phyloP scores from a whole-genome alignment of 2,329 filamentous ascomycete genomes.

The Cryphonectria parasitica region DNA sequence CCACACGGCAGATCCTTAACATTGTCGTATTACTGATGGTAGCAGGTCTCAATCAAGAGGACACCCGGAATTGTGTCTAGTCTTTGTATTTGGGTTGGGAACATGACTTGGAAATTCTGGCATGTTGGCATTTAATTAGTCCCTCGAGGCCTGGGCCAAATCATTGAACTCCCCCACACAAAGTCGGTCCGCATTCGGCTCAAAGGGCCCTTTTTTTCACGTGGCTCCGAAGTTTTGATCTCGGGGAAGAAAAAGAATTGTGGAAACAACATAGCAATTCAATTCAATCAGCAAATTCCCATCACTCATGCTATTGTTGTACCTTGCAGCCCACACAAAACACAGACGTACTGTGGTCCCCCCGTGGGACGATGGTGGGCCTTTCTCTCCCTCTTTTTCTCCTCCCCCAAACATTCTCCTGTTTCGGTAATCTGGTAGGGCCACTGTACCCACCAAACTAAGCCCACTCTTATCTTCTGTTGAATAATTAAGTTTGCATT shows the following conservation, averaged over 20 bases:
- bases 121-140: neutral
- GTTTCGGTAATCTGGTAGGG: constrained; percentile 22
- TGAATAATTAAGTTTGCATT: constrained; percentile 24
- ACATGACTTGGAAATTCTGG: neutral
- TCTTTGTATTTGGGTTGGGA: neutral
- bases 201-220: constrained; percentile 1
- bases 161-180: neutral
- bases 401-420: constrained; percentile 11
- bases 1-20: neutral
- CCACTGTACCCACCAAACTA: neutral
- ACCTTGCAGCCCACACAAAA: neutral
- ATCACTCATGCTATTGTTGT: constrained; percentile 8
- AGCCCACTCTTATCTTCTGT: constrained; percentile 24
- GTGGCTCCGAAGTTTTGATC: neutral
- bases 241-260: neutral
- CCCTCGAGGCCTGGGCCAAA: neutral
- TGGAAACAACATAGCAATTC: neutral
- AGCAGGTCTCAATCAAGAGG: neutral
- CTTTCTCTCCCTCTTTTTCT: neutral
- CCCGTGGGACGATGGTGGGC: constrained; percentile 20
- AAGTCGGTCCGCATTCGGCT: neutral
- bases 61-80: neutral
- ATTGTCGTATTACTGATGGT: neutral
- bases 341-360: constrained; percentile 10
- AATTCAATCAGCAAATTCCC: constrained; percentile 10